Evolutionary conservation across 495 filamentous ascomycete genomes (phyloP).

Genomic region (Penicillium lagena): DNA sequence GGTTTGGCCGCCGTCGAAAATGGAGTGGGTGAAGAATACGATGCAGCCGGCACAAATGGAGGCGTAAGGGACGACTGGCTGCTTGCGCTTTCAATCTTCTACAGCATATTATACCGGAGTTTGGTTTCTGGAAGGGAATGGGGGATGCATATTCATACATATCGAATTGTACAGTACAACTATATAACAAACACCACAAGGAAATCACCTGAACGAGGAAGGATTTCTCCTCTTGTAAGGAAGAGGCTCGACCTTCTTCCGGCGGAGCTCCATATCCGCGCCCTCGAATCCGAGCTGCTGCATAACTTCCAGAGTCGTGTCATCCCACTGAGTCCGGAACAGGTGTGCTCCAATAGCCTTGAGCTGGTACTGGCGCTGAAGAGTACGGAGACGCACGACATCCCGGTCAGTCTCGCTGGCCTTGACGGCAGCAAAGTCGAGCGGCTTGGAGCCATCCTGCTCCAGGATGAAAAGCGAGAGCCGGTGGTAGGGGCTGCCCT

Average conservation of each 20-base stretch:
- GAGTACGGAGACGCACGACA: conserved; percentile 63
- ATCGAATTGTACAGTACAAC: conserved; percentile 41
- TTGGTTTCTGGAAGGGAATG: conserved; percentile 16
- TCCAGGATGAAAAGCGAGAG: conserved; percentile 75
- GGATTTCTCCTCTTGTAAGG: conserved; percentile 51
- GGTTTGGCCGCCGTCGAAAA: conserved; percentile 44
- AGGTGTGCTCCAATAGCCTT: conserved; percentile 74
- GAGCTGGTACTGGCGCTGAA: conserved; percentile 61
- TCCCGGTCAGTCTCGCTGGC: conserved; percentile 48
- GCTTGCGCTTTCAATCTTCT: background rate
- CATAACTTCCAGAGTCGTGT: conserved; percentile 80
- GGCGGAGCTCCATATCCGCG: conserved; percentile 77
- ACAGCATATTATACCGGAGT: conserved; percentile 12
- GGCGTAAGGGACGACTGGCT: background rate
- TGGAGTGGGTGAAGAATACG: conserved; percentile 47
- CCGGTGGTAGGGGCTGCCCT: conserved; percentile 87
- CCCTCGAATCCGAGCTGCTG: conserved; percentile 63
- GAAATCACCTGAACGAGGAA: conserved; percentile 31
- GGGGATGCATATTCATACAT: conserved; percentile 43
- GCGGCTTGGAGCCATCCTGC: conserved; percentile 54
- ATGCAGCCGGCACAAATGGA: conserved; percentile 33
- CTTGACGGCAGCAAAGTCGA: conserved; percentile 58
- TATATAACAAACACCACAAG: conserved; percentile 18
- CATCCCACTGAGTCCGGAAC: conserved; percentile 89
- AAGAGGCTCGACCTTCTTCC: conserved; percentile 56